phyloP scores from a whole-genome alignment of 2,329 filamentous ascomycete species.

The Trichoderma endophyticum region DNA sequence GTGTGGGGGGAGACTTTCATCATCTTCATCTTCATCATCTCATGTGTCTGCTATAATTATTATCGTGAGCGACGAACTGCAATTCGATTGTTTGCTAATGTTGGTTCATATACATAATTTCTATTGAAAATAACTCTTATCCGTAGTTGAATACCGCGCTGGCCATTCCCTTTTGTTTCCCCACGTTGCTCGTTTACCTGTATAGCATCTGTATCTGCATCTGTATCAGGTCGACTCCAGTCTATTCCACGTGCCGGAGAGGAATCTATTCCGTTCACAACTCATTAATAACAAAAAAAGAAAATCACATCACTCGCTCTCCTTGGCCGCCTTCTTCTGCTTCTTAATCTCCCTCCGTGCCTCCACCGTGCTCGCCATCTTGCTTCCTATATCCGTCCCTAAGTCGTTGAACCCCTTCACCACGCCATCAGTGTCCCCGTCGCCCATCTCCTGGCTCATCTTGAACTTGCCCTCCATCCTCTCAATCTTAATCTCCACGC shows the following conservation, averaged over 20 bases:
- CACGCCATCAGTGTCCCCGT: conserved; percentile 54
- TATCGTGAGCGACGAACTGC: neutral
- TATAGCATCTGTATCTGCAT: neutral
- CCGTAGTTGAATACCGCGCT: neutral
- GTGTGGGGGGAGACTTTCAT: neutral
- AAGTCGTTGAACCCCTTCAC: conserved; percentile 51
- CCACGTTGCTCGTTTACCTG: neutral
- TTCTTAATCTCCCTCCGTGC: conserved; percentile 29
- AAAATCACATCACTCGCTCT: neutral
- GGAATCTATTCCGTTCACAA: neutral
- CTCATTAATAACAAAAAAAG: too few species aligned
- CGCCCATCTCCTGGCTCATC: conserved; percentile 60
- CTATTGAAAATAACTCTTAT: neutral
- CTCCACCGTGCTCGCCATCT: conserved; percentile 34
- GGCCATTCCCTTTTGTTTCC: neutral
- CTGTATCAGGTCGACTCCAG: neutral
- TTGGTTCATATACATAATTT: neutral
- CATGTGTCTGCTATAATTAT: neutral
- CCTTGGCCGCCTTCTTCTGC: conserved; percentile 7
- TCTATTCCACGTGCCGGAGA: neutral
- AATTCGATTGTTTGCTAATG: neutral
- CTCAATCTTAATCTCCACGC: conserved; percentile 57
- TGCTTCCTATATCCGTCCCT: conserved; percentile 29
- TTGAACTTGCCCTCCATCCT: conserved; percentile 61
- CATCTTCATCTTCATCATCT: neutral